Evolutionary conservation across 1,139 yeast genomes (phyloP).

Genomic region (Hemisphaericaspora xylofermentans): DNA sequence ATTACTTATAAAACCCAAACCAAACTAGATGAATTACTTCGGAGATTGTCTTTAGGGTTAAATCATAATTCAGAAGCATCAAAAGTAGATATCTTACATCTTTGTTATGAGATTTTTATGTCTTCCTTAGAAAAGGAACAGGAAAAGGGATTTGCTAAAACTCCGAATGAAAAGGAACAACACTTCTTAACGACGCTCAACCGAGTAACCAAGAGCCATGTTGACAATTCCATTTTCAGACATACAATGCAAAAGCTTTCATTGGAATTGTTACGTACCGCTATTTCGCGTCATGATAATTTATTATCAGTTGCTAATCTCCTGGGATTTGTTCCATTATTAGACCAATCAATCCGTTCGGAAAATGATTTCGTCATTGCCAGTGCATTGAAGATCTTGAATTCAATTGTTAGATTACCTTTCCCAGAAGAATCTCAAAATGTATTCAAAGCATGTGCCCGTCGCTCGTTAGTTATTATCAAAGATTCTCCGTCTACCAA

Average conservation of each 20-base stretch:
- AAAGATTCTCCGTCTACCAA: slow-evolving; percentile 78
- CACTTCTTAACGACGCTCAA: slow-evolving; percentile 72
- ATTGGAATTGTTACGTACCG: slow-evolving; percentile 72
- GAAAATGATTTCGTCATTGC: slow-evolving; percentile 76
- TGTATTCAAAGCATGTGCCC: slow-evolving; percentile 57
- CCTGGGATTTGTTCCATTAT: slow-evolving; percentile 71
- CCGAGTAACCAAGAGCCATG: slow-evolving; percentile 49
- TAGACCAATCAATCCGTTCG: slow-evolving; percentile 58
- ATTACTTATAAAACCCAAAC: slow-evolving; percentile 67
- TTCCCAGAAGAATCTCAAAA: slow-evolving; percentile 56
- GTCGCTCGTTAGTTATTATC: slow-evolving; percentile 63
- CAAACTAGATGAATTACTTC: slow-evolving; percentile 75
- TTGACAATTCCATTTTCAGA: slow-evolving; percentile 43
- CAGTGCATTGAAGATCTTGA: slow-evolving; percentile 64
- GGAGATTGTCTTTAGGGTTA: slow-evolving; percentile 76
- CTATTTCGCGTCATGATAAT: slow-evolving; percentile 58
- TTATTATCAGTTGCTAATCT: slow-evolving; percentile 62
- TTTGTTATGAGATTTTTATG: slow-evolving; percentile 72
- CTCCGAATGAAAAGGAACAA: slow-evolving; percentile 34
- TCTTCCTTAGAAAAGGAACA: slow-evolving; percentile 34
- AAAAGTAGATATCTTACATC: slow-evolving; percentile 57
- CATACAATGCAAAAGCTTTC: slow-evolving; percentile 73
- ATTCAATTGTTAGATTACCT: slow-evolving; percentile 59
- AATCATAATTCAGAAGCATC: slow-evolving; percentile 65
- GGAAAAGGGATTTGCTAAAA: slow-evolving; percentile 12